phyloP scores from a whole-genome alignment of 2,329 filamentous ascomycete species.

The Scytalidium lignicola region DNA sequence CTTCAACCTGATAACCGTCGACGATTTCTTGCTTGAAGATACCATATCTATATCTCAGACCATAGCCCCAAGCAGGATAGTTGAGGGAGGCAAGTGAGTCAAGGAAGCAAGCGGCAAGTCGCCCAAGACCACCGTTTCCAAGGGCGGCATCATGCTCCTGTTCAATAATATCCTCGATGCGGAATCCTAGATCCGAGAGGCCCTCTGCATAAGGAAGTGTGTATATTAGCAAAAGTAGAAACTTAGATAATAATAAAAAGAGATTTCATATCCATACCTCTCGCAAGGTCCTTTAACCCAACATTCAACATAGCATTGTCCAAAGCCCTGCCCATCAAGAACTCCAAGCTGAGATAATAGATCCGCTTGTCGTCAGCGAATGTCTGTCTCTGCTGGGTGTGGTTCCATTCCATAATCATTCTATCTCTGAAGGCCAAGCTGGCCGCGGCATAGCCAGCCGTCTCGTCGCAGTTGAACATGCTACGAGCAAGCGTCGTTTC shows the following conservation, averaged over 20 bases:
- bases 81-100: conserved; percentile 94
- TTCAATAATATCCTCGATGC: conserved; percentile 88
- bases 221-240: too few species aligned
- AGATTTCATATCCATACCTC: conserved; percentile 48
- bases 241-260: background rate
- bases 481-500: conserved; percentile 94
- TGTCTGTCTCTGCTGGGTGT: conserved; percentile 94
- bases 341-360: conserved; percentile 96
- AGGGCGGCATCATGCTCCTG: conserved; percentile 96
- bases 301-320: conserved; percentile 99
- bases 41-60: conserved; percentile 88
- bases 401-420: conserved; percentile 94
- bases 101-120: conserved; percentile 92
- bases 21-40: conserved; percentile 99
- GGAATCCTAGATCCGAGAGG: conserved; percentile 84
- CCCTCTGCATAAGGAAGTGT: conserved; percentile 60
- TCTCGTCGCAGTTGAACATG: conserved; percentile 96
- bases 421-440: conserved; percentile 90
- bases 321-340: conserved; percentile 91
- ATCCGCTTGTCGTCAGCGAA: conserved; percentile 86
- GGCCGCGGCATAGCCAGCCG: conserved; percentile 85
- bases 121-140: conserved; percentile 91
- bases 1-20: conserved; percentile 95
- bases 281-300: conserved; percentile 78
- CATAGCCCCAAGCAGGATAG: conserved; percentile 96